Conservation (phyloP, 148 eudicot species). For the Cornus florida region DNA sequence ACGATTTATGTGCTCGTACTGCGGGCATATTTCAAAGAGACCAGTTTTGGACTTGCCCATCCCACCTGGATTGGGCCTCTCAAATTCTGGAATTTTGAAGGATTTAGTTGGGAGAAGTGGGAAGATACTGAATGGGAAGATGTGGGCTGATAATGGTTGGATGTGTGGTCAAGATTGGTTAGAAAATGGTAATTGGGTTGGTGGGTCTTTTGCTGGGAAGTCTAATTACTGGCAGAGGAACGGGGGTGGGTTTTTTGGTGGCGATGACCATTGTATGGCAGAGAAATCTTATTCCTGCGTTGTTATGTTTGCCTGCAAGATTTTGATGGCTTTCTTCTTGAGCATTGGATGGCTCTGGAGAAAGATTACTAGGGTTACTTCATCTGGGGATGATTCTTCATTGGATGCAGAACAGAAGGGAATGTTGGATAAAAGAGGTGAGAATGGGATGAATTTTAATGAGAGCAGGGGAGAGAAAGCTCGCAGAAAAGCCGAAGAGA, state of each 20-base stretch:
- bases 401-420: conserved; percentile 55
- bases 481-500: conserved; percentile 98
- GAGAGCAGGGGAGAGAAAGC: conserved; percentile 95
- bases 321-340: conserved; percentile 46
- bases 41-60: conserved; percentile 92
- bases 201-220: conserved; percentile 60
- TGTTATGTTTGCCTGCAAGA: conserved; percentile 50
- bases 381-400: conserved; percentile 57
- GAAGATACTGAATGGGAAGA: conserved; percentile 72
- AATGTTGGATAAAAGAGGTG: conserved; percentile 57
- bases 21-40: conserved; percentile 96
- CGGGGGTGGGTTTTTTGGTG: conserved; percentile 47
- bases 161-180: conserved; percentile 77
- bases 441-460: conserved; percentile 55
- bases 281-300: conserved; percentile 65
- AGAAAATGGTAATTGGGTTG: conserved; percentile 79
- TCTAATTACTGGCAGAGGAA: conserved; percentile 44
- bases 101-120: conserved; percentile 90
- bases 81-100: conserved; percentile 74
- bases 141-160: conserved; percentile 73
- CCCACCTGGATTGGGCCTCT: conserved; percentile 61
- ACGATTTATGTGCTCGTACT: conserved; percentile 89
- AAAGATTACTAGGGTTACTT: conserved; percentile 70
- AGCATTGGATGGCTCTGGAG: conserved; percentile 74
- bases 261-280: conserved; percentile 60